These are phyloP conservation scores for Coemansia sp. DNA, from an alignment of 192 early-diverging fungal genomes.

Conservation along the genomic window DNA sequence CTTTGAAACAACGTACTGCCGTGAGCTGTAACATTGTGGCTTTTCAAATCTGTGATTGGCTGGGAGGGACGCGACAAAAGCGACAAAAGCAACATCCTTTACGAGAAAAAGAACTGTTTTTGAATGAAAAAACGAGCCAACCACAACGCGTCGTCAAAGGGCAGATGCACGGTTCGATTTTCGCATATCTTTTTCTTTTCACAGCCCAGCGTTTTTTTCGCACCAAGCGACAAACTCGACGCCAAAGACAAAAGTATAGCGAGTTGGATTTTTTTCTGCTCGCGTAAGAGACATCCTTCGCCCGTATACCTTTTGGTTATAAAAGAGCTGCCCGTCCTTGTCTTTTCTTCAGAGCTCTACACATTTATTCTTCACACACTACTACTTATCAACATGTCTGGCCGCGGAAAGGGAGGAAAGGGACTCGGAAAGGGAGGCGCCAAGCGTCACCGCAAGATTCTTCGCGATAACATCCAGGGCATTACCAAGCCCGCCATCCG, in stretches of 20 bases:
- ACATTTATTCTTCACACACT: neutral
- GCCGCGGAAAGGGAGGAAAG: slow-evolving; percentile 99
- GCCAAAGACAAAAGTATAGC: no score
- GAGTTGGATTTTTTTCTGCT: no score
- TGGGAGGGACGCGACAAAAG: no score
- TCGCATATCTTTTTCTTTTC: neutral
- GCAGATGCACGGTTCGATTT: slow-evolving; percentile 24
- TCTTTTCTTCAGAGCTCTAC: no score
- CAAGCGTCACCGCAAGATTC: slow-evolving; percentile 99
- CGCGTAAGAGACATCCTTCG: no score
- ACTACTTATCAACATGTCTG: slow-evolving; percentile 73
- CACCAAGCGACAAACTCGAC: no score
- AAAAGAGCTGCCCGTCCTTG: no score
- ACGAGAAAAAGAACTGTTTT: neutral
- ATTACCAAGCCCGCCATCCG: slow-evolving; percentile 99
- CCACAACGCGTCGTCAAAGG: slow-evolving; percentile 8
- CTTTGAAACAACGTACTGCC: no score
- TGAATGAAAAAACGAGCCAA: slow-evolving; percentile 12
- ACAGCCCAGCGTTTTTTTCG: no score
- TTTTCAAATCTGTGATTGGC: no score
- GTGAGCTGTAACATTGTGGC: neutral
- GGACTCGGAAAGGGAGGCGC: slow-evolving; percentile 99
- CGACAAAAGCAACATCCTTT: neutral
- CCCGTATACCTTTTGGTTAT: no score
- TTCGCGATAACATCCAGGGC: slow-evolving; percentile 93